Conservation (phyloP, 306 rosid genomes). For the Quercus dentata region DNA sequence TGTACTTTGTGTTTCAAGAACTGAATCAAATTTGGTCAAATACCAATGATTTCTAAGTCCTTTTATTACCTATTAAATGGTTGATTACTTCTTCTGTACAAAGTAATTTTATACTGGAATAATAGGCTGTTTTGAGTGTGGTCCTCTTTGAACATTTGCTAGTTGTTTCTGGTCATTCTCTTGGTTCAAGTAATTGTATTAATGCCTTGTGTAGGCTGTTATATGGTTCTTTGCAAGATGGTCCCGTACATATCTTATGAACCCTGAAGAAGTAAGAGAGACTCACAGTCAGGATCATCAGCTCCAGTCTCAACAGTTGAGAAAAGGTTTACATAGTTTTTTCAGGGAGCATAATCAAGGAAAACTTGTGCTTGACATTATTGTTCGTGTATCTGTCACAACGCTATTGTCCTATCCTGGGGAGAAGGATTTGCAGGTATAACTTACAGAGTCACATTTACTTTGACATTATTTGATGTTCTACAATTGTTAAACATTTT, state of each 20-base stretch:
- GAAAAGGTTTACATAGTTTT: conserved; percentile 53
- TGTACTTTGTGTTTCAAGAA: conserved; percentile 2
- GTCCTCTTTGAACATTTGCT: conserved; percentile 1
- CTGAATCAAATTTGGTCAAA: background rate
- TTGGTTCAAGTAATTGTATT: conserved; percentile 6
- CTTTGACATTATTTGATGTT: conserved; percentile 12
- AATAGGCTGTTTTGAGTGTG: background rate
- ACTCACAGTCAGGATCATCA: conserved; percentile 31
- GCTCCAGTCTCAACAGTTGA: conserved; percentile 39
- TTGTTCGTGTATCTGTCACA: conserved; percentile 69
- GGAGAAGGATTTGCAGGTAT: conserved; percentile 88
- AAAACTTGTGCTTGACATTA: conserved; percentile 74
- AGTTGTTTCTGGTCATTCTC: background rate
- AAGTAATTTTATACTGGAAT: background rate
- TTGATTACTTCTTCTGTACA: background rate
- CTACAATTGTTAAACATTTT: conserved; percentile 4
- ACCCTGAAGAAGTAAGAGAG: conserved; percentile 53
- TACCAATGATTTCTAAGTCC: background rate
- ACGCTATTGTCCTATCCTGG: conserved; percentile 80
- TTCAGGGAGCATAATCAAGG: conserved; percentile 89
- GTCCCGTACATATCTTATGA: conserved; percentile 83
- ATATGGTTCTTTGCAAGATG: conserved; percentile 98
- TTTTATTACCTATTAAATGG: background rate
- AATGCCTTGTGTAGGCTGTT: conserved; percentile 66
- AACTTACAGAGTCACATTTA: conserved; percentile 25